Evolutionary conservation across 2,329 filamentous ascomycete genomes (phyloP).

Genomic region (Cordyceps pruinosa): DNA sequence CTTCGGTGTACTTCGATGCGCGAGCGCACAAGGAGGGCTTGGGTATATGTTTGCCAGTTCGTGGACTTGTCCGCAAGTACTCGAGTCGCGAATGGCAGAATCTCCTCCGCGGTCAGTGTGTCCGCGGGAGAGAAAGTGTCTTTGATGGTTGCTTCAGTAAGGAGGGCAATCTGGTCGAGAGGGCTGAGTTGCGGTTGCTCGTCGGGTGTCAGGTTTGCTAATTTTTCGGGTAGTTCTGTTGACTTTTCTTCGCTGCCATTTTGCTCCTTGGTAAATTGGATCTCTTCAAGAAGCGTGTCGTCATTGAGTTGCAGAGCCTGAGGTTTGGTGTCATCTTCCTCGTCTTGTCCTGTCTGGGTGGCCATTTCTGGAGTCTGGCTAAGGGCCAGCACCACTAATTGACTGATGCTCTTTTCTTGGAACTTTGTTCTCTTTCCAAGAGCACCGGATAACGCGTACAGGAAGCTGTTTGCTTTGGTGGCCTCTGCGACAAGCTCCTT

Average conservation of each 20-base stretch:
- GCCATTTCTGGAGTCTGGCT: conserved; percentile 45
- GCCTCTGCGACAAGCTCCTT: conserved; percentile 64
- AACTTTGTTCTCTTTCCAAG: conserved; percentile 80
- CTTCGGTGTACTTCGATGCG: conserved; percentile 84
- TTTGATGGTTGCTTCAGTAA: conserved; percentile 81
- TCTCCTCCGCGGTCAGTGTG: conserved; percentile 85
- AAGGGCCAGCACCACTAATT: conserved; percentile 83
- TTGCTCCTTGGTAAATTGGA: conserved; percentile 62
- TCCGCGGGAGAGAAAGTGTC: conserved; percentile 80
- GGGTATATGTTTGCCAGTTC: conserved; percentile 97
- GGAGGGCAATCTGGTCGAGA: conserved; percentile 82
- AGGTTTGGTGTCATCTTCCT: conserved; percentile 38
- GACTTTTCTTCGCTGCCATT: conserved; percentile 31
- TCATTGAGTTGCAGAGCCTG: conserved; percentile 76
- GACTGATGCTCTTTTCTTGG: conserved; percentile 73
- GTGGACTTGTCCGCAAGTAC: conserved; percentile 83
- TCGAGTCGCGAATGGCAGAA: conserved; percentile 80
- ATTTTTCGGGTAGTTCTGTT: conserved; percentile 46
- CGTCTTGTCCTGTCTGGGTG: conserved; percentile 10
- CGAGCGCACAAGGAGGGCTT: conserved; percentile 82
- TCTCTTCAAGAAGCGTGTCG: conserved; percentile 83
- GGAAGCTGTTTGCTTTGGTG: conserved; percentile 59
- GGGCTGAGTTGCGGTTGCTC: conserved; percentile 75
- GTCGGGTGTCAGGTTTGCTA: conserved; percentile 64
- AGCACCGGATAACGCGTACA: conserved; percentile 77